Evolutionary conservation across 306 rosid species (phyloP).

Genomic region (Castanea crenata): DNA sequence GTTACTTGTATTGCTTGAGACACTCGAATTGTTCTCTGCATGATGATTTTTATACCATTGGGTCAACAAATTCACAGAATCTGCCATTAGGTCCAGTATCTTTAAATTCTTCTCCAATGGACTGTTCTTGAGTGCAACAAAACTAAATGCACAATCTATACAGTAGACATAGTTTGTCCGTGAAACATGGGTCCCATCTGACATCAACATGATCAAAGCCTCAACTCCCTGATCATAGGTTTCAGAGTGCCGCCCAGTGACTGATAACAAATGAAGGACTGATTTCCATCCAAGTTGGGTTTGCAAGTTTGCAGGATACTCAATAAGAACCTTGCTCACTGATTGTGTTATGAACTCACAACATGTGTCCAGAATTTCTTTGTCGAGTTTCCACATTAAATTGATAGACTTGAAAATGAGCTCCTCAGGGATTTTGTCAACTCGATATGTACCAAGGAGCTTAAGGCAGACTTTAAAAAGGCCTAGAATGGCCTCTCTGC

Average conservation of each 20-base stretch:
- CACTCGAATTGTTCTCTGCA: slow-evolving; percentile 51
- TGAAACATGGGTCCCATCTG: slow-evolving; percentile 49
- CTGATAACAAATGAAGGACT: slow-evolving; percentile 62
- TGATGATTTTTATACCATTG: slow-evolving; percentile 61
- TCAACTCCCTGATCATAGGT: slow-evolving; percentile 70
- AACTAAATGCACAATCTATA: slow-evolving; percentile 75
- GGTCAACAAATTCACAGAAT: slow-evolving; percentile 56
- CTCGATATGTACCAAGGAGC: slow-evolving; percentile 47
- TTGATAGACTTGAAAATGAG: slow-evolving; percentile 83
- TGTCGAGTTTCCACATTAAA: slow-evolving; percentile 90
- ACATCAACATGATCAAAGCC: slow-evolving; percentile 58
- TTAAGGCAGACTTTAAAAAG: slow-evolving; percentile 65
- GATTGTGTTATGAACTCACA: slow-evolving; percentile 52
- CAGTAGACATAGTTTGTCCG: slow-evolving; percentile 55
- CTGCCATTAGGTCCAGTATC: slow-evolving; percentile 61
- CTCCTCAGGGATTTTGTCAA: slow-evolving; percentile 66
- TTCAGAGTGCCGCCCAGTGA: slow-evolving; percentile 66
- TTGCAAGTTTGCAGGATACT: slow-evolving; percentile 73
- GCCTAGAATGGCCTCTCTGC: slow-evolving; percentile 63
- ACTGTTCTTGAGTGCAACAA: slow-evolving; percentile 72
- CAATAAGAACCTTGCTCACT: slow-evolving; percentile 50
- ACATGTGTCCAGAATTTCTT: slow-evolving; percentile 75
- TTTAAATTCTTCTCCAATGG: slow-evolving; percentile 73
- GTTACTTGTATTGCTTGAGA: slow-evolving; percentile 49
- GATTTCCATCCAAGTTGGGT: slow-evolving; percentile 80